Evolutionary conservation across 768 basidiomycete species (phyloP).

Genomic region (Sistotremastrum niveocremeum): DNA sequence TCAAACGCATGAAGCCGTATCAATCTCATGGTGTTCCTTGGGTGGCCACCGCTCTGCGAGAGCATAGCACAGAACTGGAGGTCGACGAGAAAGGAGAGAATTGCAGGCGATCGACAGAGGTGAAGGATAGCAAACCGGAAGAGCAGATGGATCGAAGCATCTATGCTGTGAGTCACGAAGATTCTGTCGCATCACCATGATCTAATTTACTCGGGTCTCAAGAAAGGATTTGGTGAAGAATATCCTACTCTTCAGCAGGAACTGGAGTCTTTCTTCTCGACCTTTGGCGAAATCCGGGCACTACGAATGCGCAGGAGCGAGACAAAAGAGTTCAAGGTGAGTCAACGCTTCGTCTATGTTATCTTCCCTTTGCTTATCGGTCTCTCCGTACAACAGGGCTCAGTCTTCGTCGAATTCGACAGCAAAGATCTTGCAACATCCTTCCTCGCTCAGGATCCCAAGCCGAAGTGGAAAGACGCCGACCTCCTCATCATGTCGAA

Average conservation of each 20-base stretch:
- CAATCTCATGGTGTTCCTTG: conserved; percentile 45
- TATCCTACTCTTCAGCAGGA: conserved; percentile 49
- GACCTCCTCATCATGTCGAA: conserved; percentile 83
- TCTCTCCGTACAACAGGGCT: conserved; percentile 36
- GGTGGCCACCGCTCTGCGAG: conserved; percentile 52
- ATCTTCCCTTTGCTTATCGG: neutral
- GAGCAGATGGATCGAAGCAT: conserved; percentile 72
- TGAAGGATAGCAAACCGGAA: conserved; percentile 48
- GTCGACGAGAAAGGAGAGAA: conserved; percentile 61
- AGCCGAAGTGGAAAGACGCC: conserved; percentile 64
- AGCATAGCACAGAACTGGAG: conserved; percentile 41
- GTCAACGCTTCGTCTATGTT: conserved; percentile 4
- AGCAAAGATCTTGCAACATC: conserved; percentile 52
- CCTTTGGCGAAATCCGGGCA: conserved; percentile 66
- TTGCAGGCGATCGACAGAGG: conserved; percentile 60
- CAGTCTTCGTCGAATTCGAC: conserved; percentile 85
- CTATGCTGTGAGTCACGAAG: conserved; percentile 59
- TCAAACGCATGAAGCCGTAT: conserved; percentile 88
- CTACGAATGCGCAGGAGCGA: conserved; percentile 83
- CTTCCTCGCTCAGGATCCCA: conserved; percentile 72
- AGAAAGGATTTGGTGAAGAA: conserved; percentile 83
- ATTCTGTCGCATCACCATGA: neutral
- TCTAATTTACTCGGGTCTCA: neutral
- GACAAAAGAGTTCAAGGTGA: conserved; percentile 79
- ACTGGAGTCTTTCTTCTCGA: conserved; percentile 67